Conservation (phyloP, 441 rosid species). For the Erodium moschatum region DNA sequence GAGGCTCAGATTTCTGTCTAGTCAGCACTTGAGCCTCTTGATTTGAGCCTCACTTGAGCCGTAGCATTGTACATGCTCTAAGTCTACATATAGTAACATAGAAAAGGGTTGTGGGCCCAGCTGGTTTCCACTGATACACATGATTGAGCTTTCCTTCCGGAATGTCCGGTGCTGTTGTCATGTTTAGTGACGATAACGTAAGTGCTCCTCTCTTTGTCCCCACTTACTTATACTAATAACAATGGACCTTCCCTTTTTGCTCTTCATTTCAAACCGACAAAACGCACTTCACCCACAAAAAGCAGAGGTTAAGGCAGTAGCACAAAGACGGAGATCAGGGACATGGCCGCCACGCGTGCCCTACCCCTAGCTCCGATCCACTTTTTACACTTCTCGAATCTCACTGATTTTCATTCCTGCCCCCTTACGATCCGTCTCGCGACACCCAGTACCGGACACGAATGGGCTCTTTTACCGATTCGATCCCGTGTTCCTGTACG, state of each 20-base stretch:
- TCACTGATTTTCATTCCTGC: neutral
- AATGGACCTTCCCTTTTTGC: neutral
- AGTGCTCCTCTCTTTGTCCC: no score
- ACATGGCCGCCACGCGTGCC: slow-evolving; percentile 5
- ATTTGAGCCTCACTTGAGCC: no score
- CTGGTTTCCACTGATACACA: no score
- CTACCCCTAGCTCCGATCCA: neutral
- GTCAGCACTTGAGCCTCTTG: no score
- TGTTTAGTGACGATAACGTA: no score
- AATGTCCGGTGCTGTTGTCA: no score
- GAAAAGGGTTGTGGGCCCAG: no score
- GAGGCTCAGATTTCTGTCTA: no score
- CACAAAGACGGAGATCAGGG: neutral
- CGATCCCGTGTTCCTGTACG: neutral
- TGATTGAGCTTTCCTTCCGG: no score
- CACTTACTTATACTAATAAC: no score
- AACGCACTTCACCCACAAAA: neutral
- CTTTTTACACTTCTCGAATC: neutral
- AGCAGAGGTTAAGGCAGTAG: neutral
- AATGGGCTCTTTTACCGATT: neutral
- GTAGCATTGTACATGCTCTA: no score
- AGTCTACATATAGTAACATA: no score
- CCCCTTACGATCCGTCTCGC: neutral
- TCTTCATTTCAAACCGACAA: neutral
- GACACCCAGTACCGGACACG: neutral